Percentiles rank a stretch among this genome's conserved stretches.
These are phyloP conservation scores for Penicillium herquei DNA, from an alignment of 495 filamentous ascomycete genomes.

Conservation along the genomic window DNA sequence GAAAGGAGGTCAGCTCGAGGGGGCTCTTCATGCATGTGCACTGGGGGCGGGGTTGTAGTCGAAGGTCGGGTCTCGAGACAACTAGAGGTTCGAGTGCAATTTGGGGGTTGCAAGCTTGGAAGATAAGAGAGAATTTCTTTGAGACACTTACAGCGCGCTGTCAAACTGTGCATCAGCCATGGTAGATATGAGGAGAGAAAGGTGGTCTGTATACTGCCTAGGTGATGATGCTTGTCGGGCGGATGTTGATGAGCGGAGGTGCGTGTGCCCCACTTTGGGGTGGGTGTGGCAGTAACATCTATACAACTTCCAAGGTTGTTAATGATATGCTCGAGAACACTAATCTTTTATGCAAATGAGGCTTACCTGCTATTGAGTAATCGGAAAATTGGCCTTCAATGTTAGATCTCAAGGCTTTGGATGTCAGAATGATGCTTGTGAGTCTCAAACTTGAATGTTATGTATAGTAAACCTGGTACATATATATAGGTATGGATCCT, in stretches of 20 bases:
- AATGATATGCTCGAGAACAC: too few species aligned
- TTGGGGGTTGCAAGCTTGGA: background rate
- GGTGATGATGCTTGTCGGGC: conserved; percentile 9
- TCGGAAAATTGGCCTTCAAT: too few species aligned
- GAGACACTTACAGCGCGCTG: conserved; percentile 57
- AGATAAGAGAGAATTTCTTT: background rate
- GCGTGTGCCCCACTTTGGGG: conserved; percentile 23
- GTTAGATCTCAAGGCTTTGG: too few species aligned
- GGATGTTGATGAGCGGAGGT: conserved; percentile 35
- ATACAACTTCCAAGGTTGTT: background rate
- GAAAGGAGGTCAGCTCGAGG: conserved; percentile 25
- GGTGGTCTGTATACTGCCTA: conserved; percentile 16
- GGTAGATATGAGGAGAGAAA: conserved; percentile 20
- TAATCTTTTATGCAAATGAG: too few species aligned
- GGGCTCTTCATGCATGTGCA: conserved; percentile 10
- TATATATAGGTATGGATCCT: too few species aligned
- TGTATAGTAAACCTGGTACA: too few species aligned
- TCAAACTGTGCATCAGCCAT: conserved; percentile 61
- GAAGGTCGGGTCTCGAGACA: conserved; percentile 11
- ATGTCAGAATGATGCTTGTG: too few species aligned
- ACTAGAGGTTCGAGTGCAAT: background rate
- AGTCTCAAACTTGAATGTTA: too few species aligned
- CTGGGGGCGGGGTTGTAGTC: conserved; percentile 30
- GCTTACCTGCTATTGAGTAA: too few species aligned
- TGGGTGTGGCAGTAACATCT: conserved; percentile 23